Conservation (phyloP, 2,329 filamentous ascomycete genomes). For the Talaromyces pinophilus region DNA sequence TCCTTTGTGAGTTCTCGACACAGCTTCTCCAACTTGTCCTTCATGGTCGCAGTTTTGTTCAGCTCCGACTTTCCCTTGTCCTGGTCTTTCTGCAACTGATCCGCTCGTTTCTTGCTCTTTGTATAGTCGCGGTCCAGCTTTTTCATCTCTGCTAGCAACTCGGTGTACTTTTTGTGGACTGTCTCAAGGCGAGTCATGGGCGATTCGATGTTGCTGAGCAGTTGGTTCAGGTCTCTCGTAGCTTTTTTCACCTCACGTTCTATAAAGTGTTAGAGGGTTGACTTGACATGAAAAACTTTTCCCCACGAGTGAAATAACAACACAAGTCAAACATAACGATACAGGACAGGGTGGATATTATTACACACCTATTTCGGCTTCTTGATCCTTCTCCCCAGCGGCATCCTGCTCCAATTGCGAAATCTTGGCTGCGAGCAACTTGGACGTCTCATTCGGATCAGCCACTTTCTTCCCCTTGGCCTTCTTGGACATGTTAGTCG, state of each 20-base stretch:
- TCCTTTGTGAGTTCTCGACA: slow-evolving; percentile 93
- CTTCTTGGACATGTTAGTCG: slow-evolving; percentile 66
- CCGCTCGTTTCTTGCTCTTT: slow-evolving; percentile 93
- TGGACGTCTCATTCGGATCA: slow-evolving; percentile 85
- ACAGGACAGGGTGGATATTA: neutral
- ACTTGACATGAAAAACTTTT: slow-evolving; percentile 13
- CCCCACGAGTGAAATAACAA: neutral
- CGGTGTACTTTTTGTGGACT: slow-evolving; percentile 85
- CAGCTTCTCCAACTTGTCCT: slow-evolving; percentile 95
- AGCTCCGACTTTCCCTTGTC: slow-evolving; percentile 85
- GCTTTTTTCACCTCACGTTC: slow-evolving; percentile 94
- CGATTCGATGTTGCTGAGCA: slow-evolving; percentile 84
- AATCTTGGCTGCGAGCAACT: slow-evolving; percentile 88
- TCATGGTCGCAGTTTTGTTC: slow-evolving; percentile 84
- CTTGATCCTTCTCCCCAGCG: slow-evolving; percentile 90
- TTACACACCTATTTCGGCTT: slow-evolving; percentile 85
- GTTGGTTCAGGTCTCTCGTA: slow-evolving; percentile 82
- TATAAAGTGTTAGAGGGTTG: slow-evolving; percentile 40
- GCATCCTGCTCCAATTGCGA: slow-evolving; percentile 93
- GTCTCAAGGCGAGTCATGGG: slow-evolving; percentile 89
- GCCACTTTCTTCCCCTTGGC: slow-evolving; percentile 79
- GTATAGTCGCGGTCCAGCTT: slow-evolving; percentile 88
- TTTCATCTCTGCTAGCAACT: slow-evolving; percentile 92
- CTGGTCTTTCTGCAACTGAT: slow-evolving; percentile 94
- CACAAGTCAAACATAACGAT: neutral